phyloP scores from a whole-genome alignment of 2,329 filamentous ascomycete genomes.

The Zymoseptoria tritici region DNA sequence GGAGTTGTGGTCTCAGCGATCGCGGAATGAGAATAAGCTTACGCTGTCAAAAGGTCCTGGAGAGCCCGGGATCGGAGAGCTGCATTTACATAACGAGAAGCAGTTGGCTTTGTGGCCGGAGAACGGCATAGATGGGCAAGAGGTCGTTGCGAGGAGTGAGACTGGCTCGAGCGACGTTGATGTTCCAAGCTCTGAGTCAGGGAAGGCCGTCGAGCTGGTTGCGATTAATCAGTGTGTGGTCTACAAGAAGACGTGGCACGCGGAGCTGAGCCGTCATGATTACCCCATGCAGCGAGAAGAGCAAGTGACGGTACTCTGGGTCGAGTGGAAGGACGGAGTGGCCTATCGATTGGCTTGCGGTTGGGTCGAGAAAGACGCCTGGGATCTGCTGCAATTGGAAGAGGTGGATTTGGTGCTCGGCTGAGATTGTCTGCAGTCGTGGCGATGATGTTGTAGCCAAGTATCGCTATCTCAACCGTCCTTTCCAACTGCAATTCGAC shows the following conservation, averaged over 20 bases:
- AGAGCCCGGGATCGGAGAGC: background rate
- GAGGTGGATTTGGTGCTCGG: background rate
- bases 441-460: background rate
- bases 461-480: background rate
- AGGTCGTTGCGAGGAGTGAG: background rate
- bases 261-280: background rate
- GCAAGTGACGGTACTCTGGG: background rate
- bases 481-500: background rate
- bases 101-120: background rate
- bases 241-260: background rate
- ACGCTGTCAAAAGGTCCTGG: background rate
- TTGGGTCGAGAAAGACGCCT: background rate
- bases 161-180: background rate
- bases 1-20: background rate
- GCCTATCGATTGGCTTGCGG: background rate
- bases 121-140: background rate
- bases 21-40: background rate
- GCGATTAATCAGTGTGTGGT: background rate
- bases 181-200: background rate
- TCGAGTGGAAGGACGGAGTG: background rate
- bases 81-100: background rate
- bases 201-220: background rate
- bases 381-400: background rate
- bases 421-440: background rate
- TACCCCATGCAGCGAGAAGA: background rate